These are phyloP conservation scores for Alectoria sarmentosa DNA, from an alignment of 495 filamentous ascomycete species.

Conservation along the genomic window DNA sequence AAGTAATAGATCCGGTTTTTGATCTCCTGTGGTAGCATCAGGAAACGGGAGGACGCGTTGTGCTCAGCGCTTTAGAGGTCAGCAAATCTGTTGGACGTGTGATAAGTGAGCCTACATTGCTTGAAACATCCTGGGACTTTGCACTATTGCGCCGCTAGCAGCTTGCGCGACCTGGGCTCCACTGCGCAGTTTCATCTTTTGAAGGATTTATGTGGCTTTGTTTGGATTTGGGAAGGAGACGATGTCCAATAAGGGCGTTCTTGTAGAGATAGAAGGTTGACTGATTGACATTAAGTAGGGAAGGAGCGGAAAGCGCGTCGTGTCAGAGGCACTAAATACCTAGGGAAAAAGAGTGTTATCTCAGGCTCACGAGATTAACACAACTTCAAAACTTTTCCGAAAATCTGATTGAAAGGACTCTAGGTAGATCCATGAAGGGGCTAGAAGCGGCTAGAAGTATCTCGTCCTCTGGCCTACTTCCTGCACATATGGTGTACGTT, in stretches of 20 bases:
- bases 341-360: background rate
- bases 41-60: background rate
- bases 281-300: background rate
- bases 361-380: background rate
- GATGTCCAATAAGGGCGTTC: background rate
- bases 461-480: background rate
- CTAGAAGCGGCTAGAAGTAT: background rate
- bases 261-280: background rate
- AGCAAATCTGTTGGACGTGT: background rate
- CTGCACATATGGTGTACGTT: background rate
- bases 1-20: conserved; percentile 2
- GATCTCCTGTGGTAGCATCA: conserved; percentile 5
- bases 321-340: background rate
- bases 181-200: background rate
- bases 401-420: background rate
- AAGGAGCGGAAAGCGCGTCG: background rate
- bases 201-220: background rate
- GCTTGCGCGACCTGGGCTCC: background rate
- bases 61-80: background rate
- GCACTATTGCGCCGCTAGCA: background rate
- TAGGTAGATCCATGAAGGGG: too few relatives aligned
- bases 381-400: too few relatives aligned
- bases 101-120: background rate
- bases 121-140: background rate
- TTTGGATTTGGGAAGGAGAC: background rate